Evolutionary conservation across 2,329 filamentous ascomycete genomes (phyloP), one percentile per base, ranked within the genome.

Genomic region (Ophiostoma pallidulum): DNA sequence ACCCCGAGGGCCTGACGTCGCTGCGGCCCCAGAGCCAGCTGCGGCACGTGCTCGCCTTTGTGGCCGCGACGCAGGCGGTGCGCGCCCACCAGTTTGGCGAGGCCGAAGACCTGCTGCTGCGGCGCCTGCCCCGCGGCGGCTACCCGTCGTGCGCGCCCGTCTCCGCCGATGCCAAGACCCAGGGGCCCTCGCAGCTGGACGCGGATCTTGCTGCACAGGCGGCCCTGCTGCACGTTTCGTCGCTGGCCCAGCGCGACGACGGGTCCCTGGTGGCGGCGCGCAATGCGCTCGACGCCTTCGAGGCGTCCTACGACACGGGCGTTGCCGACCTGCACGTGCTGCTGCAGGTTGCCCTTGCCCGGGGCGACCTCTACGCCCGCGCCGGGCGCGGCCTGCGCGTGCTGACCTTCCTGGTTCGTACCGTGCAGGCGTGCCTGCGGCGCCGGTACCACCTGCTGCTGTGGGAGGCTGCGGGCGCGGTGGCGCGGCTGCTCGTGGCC

Each of bases 341-440:
- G 8, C 10, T 54, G 39, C 77, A 79, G 24, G 72, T 94, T 0
- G 74, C 94, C 13, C 72, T 86, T 3, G 65, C 82, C 41, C 94
- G 94, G 61, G 82, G 80, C 1, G 72, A 77, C 5, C 72, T 94
- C 4, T 79, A 88, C 48, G 76, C 79, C 47, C 76, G 74, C 54
- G 78, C 77, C 37, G 83, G 82, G 2, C 77, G 82, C 3, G 76
- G 87, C 0, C 77, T 86, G 56, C 78, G 84, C 51, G 87, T 80
- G 0, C 88, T 95, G 61, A 87, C 84, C 2, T 73, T 90, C 5
- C 80, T 80, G 4, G 72, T 94, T 57, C 76, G 86, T 37, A 88
- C 88, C 1, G 82, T 85, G 3, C 82, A 76, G 58, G 77, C 88
- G 16, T 82, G 86, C 0, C 80, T 84, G 69, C 75, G 80, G 40